These are phyloP conservation scores for Sugiyamaella grinbergsii DNA, from an alignment of 1,139 yeast species.

Conservation along the genomic window DNA sequence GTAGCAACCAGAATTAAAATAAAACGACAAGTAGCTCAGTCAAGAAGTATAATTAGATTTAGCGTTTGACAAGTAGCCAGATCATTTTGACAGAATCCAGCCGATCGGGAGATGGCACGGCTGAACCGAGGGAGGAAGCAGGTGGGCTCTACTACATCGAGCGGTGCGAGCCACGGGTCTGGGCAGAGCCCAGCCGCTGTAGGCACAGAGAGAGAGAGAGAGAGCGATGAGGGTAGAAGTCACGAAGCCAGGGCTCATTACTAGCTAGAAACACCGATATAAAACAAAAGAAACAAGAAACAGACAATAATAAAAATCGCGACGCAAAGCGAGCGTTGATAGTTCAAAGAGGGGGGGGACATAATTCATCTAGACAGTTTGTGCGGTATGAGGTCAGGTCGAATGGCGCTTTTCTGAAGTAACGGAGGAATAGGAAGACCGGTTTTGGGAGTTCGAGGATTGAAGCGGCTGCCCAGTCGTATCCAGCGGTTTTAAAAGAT, in stretches of 20 bases:
- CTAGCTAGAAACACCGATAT: background rate
- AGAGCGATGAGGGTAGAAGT: background rate
- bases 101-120: background rate
- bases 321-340: background rate
- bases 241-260: conserved; percentile 11
- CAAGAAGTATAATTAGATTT: no score
- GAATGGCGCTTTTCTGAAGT: conserved; percentile 12
- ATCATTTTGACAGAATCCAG: no score
- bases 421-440: background rate
- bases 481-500: conserved; percentile 64
- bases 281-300: conserved; percentile 4
- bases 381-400: background rate
- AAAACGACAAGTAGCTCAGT: background rate
- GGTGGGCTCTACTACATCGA: no score
- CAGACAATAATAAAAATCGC: background rate
- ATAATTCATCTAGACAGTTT: background rate
- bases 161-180: background rate
- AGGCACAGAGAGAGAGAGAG: background rate
- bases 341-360: no score
- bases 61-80: no score
- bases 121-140: no score
- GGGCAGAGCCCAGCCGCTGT: conserved; percentile 5
- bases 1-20: background rate
- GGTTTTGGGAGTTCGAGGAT: background rate
- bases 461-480: conserved; percentile 17